Conservation (phyloP, 768 basidiomycete species). For the Russula foetens region DNA sequence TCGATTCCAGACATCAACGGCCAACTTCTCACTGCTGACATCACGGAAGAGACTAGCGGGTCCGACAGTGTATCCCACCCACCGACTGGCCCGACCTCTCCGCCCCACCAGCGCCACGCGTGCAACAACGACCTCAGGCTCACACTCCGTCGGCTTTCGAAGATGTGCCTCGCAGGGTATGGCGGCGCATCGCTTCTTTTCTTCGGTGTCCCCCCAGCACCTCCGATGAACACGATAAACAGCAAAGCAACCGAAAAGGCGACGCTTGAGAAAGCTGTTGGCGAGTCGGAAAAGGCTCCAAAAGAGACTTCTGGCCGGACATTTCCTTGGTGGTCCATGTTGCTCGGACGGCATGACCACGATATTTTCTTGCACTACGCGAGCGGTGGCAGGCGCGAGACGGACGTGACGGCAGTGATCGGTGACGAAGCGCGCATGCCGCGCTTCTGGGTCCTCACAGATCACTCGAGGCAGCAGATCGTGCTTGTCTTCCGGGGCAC, state of each 20-base stretch:
- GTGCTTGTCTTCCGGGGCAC: slow-evolving; percentile 63
- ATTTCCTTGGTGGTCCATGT: slow-evolving; percentile 80
- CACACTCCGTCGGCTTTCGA: slow-evolving; percentile 70
- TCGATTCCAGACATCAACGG: slow-evolving; percentile 59
- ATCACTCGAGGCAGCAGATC: slow-evolving; percentile 64
- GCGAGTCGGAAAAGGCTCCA: slow-evolving; percentile 50
- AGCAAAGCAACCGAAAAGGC: slow-evolving; percentile 44
- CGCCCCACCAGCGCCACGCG: slow-evolving; percentile 8
- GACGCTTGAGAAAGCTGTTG: slow-evolving; percentile 55
- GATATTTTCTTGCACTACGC: slow-evolving; percentile 72
- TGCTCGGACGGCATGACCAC: slow-evolving; percentile 72
- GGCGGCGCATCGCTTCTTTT: slow-evolving; percentile 76
- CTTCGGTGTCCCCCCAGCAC: slow-evolving; percentile 52
- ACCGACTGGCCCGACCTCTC: slow-evolving; percentile 17
- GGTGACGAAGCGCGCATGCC: slow-evolving; percentile 69
- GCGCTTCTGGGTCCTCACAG: slow-evolving; percentile 79
- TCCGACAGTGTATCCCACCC: slow-evolving; percentile 26
- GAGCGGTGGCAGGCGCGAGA: slow-evolving; percentile 14
- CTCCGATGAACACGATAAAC: slow-evolving; percentile 17
- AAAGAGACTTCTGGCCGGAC: background rate
- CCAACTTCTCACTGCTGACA: slow-evolving; percentile 74
- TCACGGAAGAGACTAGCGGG: slow-evolving; percentile 46
- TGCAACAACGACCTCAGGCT: slow-evolving; percentile 49
- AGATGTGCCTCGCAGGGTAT: slow-evolving; percentile 78
- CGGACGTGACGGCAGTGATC: slow-evolving; percentile 38